A percentile compares a stretch with the other conserved stretches of the same genome.
Evolutionary conservation across 768 basidiomycete genomes (phyloP).

Genomic region (Vararia minispora): DNA sequence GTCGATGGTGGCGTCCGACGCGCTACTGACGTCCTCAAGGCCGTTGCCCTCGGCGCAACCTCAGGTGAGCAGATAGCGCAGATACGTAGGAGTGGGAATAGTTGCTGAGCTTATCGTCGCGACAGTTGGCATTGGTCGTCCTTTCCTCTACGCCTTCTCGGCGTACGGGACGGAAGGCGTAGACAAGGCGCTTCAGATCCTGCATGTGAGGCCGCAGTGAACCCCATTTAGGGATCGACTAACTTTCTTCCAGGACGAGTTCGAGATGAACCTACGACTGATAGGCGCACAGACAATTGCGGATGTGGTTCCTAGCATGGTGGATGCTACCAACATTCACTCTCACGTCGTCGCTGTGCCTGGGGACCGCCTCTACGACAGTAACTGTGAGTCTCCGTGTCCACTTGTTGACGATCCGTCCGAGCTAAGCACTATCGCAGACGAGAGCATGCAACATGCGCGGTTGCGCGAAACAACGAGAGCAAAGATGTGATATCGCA

Average conservation of each 20-base stretch:
- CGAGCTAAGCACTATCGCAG: conserved; percentile 16
- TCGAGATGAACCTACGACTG: conserved; percentile 96
- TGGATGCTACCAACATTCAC: conserved; percentile 65
- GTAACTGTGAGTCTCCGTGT: conserved; percentile 57
- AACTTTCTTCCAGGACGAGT: conserved; percentile 60
- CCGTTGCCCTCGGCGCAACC: conserved; percentile 80
- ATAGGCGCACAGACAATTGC: conserved; percentile 73
- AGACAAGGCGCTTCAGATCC: conserved; percentile 68
- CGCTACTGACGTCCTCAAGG: conserved; percentile 85
- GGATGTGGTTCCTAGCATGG: conserved; percentile 83
- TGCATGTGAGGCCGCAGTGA: conserved; percentile 38
- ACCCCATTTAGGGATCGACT: neutral
- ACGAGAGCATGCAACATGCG: conserved; percentile 33
- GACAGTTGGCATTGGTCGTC: conserved; percentile 71
- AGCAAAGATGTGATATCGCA: conserved; percentile 24
- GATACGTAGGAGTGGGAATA: conserved; percentile 25
- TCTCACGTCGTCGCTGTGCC: conserved; percentile 61
- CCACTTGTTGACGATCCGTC: too few species aligned
- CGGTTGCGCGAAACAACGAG: conserved; percentile 25
- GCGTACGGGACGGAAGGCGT: conserved; percentile 86
- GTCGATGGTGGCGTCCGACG: conserved; percentile 93
- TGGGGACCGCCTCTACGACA: conserved; percentile 60
- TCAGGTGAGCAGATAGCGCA: conserved; percentile 37
- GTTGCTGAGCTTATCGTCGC: conserved; percentile 21
- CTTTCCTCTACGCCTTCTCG: conserved; percentile 83